These are phyloP conservation scores for Lactarius hatsudake DNA, from an alignment of 768 basidiomycete species.

Conservation along the genomic window DNA sequence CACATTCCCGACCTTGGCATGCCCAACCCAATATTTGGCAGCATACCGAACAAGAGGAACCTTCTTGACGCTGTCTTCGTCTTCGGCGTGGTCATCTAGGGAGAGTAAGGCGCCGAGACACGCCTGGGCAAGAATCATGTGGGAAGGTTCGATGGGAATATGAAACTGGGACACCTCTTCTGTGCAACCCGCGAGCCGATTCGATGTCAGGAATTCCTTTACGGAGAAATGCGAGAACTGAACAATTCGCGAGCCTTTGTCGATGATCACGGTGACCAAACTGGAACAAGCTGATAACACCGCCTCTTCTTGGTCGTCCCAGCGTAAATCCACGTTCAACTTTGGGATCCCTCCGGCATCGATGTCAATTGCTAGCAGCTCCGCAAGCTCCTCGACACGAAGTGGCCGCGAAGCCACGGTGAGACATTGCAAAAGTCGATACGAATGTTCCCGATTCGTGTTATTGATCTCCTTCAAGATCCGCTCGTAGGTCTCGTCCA, in stretches of 20 bases:
- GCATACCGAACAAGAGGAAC: neutral
- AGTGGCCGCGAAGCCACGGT: neutral
- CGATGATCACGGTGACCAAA: neutral
- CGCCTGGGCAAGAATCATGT: neutral
- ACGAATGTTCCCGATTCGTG: neutral
- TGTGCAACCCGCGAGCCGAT: neutral
- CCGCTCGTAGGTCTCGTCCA: constrained; percentile 1
- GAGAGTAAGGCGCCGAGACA: neutral
- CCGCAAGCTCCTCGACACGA: neutral
- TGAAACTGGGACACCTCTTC: neutral
- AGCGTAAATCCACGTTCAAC: neutral
- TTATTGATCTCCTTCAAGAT: constrained; percentile 1
- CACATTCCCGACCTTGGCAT: neutral
- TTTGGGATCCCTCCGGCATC: neutral
- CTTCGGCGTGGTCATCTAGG: neutral
- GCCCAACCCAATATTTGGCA: neutral
- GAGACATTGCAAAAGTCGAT: neutral
- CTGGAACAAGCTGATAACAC: neutral
- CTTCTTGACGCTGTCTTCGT: neutral
- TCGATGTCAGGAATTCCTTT: neutral
- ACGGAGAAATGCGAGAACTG: neutral
- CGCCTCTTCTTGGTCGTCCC: neutral
- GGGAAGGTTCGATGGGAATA: neutral
- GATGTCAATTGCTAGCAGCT: neutral
- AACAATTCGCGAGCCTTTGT: neutral